phyloP scores from a whole-genome alignment of 1,284 basidiomycete species.

The Sporisorium sorghi region DNA sequence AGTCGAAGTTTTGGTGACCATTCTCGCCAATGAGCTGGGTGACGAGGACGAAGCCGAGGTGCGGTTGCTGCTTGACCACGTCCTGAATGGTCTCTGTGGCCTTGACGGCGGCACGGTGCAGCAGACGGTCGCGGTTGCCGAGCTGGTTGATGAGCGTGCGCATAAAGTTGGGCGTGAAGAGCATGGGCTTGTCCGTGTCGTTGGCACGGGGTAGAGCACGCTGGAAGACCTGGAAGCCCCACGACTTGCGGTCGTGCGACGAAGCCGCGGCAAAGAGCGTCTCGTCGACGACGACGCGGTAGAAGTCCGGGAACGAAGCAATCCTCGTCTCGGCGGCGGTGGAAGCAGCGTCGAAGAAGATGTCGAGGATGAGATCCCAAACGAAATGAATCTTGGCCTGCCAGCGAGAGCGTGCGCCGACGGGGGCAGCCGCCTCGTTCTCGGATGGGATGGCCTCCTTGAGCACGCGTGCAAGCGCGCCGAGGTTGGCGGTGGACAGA shows the following conservation, averaged over 20 bases:
- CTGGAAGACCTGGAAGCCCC: constrained; percentile 93
- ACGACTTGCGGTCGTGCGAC: constrained; percentile 89
- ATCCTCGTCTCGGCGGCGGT: constrained; percentile 71
- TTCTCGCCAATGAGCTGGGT: constrained; percentile 86
- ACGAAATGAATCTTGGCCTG: constrained; percentile 91
- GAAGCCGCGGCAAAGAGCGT: constrained; percentile 85
- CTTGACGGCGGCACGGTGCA: constrained; percentile 82
- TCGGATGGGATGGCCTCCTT: constrained; percentile 73
- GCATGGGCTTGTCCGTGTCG: constrained; percentile 79
- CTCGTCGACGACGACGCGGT: constrained; percentile 89
- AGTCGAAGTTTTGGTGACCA: constrained; percentile 89
- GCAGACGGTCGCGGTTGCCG: constrained; percentile 83
- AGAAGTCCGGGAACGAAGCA: constrained; percentile 87
- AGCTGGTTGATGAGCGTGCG: constrained; percentile 96
- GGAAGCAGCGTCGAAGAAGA: constrained; percentile 73
- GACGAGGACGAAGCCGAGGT: constrained; percentile 85
- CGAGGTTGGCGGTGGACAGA: constrained; percentile 79
- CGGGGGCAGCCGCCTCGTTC: constrained; percentile 73
- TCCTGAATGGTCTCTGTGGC: constrained; percentile 77
- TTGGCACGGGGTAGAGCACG: constrained; percentile 80
- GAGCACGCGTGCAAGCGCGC: constrained; percentile 74
- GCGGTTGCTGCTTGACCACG: constrained; percentile 81
- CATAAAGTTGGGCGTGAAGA: constrained; percentile 97
- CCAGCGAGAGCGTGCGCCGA: constrained; percentile 73
- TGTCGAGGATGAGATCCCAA: constrained; percentile 86